These are phyloP conservation scores for Dendrobium nobile DNA, from an alignment of 106 monocot species.

Conservation along the genomic window DNA sequence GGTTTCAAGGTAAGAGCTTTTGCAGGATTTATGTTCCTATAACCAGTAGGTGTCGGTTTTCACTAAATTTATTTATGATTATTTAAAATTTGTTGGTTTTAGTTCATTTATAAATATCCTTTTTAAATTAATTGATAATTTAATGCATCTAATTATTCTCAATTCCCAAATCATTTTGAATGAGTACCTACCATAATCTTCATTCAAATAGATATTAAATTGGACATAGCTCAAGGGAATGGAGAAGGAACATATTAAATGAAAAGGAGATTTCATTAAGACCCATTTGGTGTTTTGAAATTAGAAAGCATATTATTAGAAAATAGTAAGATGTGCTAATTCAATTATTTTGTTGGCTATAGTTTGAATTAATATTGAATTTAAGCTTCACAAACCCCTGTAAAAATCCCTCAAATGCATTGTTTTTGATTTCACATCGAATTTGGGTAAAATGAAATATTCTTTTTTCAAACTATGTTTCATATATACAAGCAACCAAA, in stretches of 20 bases:
- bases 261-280: background rate
- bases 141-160: background rate
- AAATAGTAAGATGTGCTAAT: too few relatives aligned
- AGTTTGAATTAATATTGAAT: too few relatives aligned
- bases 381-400: too few relatives aligned
- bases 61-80: background rate
- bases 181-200: background rate
- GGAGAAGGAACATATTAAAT: background rate
- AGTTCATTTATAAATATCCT: background rate
- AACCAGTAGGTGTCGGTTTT: background rate
- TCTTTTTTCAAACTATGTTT: too few relatives aligned
- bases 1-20: constrained; percentile 48
- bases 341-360: too few relatives aligned
- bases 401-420: too few relatives aligned
- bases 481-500: too few relatives aligned
- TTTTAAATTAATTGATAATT: background rate
- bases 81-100: background rate
- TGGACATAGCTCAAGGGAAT: background rate
- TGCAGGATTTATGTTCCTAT: background rate
- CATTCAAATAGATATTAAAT: background rate
- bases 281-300: background rate
- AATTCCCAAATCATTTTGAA: background rate
- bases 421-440: too few relatives aligned
- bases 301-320: background rate
- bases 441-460: too few relatives aligned